These are phyloP conservation scores for Ensete ventricosum DNA, from an alignment of 176 grass and related monocot species.

Conservation along the genomic window DNA sequence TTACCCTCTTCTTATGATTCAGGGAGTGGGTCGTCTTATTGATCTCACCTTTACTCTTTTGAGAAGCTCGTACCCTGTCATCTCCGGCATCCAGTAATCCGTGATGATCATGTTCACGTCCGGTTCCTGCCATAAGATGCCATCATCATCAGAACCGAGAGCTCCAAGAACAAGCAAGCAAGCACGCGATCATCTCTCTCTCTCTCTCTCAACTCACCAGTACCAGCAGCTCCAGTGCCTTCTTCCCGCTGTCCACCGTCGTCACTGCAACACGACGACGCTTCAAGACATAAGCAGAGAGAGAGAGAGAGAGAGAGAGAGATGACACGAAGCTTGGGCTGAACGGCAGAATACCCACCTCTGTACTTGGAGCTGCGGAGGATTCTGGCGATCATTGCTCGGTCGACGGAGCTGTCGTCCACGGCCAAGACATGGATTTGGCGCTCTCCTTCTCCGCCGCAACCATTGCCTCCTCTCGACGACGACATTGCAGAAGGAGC, in stretches of 20 bases:
- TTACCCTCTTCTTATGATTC: background rate
- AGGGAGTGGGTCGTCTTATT: background rate
- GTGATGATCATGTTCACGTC: constrained; percentile 95
- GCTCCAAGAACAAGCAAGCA: background rate
- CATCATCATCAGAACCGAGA: background rate
- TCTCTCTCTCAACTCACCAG: constrained; percentile 14
- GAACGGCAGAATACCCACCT: background rate
- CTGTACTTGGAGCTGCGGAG: constrained; percentile 9
- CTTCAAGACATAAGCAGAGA: background rate
- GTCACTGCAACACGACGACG: constrained; percentile 42
- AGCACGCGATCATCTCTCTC: too few species aligned
- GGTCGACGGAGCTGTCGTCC: constrained; percentile 17
- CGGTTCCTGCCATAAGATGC: constrained; percentile 36
- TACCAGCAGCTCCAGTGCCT: constrained; percentile 68
- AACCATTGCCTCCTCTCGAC: background rate
- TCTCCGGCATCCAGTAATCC: constrained; percentile 96
- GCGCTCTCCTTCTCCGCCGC: background rate
- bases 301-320: background rate
- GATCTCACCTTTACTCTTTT: constrained; percentile 78
- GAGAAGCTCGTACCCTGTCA: constrained; percentile 91
- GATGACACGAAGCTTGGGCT: background rate
- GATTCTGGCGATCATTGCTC: constrained; percentile 1
- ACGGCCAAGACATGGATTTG: constrained; percentile 9
- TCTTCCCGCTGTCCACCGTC: constrained; percentile 84
- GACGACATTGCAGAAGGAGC: background rate